Evolutionary conservation across 441 rosid genomes (phyloP), one percentile per base, ranked within the genome.

Genomic region (Sinapis alba): DNA sequence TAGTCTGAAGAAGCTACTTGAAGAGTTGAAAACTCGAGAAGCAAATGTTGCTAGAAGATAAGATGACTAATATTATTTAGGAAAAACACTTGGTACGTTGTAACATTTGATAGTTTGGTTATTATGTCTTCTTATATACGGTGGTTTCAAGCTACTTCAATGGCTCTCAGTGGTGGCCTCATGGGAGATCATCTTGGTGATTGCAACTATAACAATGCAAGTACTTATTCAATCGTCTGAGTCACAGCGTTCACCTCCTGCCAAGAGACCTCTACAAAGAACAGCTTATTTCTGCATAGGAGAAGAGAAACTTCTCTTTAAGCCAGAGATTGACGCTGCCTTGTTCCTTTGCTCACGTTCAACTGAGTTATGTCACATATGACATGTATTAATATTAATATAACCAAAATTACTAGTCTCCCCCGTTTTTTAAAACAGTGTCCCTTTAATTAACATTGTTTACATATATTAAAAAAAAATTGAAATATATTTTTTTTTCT

Each of bases 181-280:
- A 45, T 45, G 51, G 51, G 51, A 80, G 81, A 85, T 79, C 53
- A 65, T 86, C 66, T 78, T 87, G 75, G 80, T 80, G 47, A 77
- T 91, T 18, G 82, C 89, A 26, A 78, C 84, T 28, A 45, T 83
- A 62, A 72, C 79, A 5, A 87, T 89, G 91, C 97, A 87, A 68
- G 50, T 86, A 30, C 82, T 90, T 43, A 85, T 89, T 16, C 88
- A 87, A 3, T 87, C 85, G 1, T 87, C 91, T 1, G 45, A 38
- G 47, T 38, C 16, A 38, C 47, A 38, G 4, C 15, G 47, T 38
- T 38, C 47, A 38, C 47, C 47, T 38, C 47, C 2, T 38, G 47
- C n/a, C 43, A 75, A 74, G 56, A 63, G 43, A 45, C 58, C 64
- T 74, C 58, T 54, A 30, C 75, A 76, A 30, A 38, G 87, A 83